Evolutionary conservation across 192 early-diverging fungal genomes (phyloP).

Genomic region (Coemansia sp.): DNA sequence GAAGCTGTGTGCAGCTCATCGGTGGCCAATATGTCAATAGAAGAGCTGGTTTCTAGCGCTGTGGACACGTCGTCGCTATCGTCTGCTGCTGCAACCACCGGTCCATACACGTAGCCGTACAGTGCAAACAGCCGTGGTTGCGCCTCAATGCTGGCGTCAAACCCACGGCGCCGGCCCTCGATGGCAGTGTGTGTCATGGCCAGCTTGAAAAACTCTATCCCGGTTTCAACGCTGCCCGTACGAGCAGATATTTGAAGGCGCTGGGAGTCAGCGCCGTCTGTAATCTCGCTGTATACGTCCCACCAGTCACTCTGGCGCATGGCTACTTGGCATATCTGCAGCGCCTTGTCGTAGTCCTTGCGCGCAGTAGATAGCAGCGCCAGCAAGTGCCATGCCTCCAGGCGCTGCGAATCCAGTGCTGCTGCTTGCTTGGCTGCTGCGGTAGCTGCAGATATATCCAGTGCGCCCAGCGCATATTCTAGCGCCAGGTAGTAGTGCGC

Average conservation of each 20-base stretch:
- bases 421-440: constrained; percentile 56
- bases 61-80: constrained; percentile 23
- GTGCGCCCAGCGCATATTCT: constrained; percentile 63
- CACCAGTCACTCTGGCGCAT: constrained; percentile 59
- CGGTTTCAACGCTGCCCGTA: constrained; percentile 42
- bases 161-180: constrained; percentile 54
- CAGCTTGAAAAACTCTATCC: constrained; percentile 60
- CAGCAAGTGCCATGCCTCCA: constrained; percentile 76
- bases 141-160: constrained; percentile 53
- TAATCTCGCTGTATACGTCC: constrained; percentile 26
- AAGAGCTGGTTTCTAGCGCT: constrained; percentile 12
- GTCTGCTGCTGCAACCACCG: constrained; percentile 16
- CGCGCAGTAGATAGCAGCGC: constrained; percentile 64
- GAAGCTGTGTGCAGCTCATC: constrained; percentile 7
- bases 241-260: background rate
- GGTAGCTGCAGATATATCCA: constrained; percentile 61
- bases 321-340: constrained; percentile 63
- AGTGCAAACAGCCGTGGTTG: constrained; percentile 63
- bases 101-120: constrained; percentile 54
- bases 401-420: constrained; percentile 52
- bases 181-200: constrained; percentile 62
- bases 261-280: constrained; percentile 1
- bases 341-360: constrained; percentile 63
- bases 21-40: constrained; percentile 7
- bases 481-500: constrained; percentile 65